These are phyloP conservation scores for Colletotrichum spinosum DNA, from an alignment of 2,329 filamentous ascomycete genomes.

Conservation along the genomic window DNA sequence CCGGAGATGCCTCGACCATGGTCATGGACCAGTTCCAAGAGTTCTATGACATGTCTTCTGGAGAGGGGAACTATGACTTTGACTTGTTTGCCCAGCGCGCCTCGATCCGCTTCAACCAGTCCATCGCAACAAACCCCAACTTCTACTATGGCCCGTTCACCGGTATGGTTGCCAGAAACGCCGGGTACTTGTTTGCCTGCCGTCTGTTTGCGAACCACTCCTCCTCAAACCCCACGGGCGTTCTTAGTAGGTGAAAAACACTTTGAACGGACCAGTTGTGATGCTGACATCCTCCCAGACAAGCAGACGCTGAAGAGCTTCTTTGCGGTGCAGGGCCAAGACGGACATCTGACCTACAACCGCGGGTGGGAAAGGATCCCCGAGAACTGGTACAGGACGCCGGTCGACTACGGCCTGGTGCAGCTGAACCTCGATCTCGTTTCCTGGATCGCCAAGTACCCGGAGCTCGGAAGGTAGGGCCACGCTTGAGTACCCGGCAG, in stretches of 20 bases:
- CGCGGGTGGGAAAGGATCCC: slow-evolving; percentile 64
- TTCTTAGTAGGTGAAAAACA: slow-evolving; percentile 33
- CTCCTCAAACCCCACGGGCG: slow-evolving; percentile 48
- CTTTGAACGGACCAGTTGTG: too few species aligned
- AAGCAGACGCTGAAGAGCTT: slow-evolving; percentile 58
- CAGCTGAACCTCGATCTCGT: slow-evolving; percentile 54
- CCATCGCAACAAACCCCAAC: slow-evolving; percentile 61
- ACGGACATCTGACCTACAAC: slow-evolving; percentile 54
- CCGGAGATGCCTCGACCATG: slow-evolving; percentile 61
- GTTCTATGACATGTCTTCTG: slow-evolving; percentile 44
- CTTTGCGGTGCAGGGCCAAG: slow-evolving; percentile 56
- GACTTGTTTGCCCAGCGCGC: slow-evolving; percentile 56
- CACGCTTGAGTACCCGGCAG: too few species aligned
- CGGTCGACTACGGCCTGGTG: slow-evolving; percentile 59
- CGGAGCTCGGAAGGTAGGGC: slow-evolving; percentile 47
- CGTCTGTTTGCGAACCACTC: slow-evolving; percentile 59
- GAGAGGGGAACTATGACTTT: slow-evolving; percentile 45
- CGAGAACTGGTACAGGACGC: slow-evolving; percentile 60
- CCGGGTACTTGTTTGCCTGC: slow-evolving; percentile 58
- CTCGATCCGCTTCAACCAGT: slow-evolving; percentile 58
- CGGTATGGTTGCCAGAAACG: slow-evolving; percentile 60
- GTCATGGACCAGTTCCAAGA: slow-evolving; percentile 63
- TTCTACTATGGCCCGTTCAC: slow-evolving; percentile 67
- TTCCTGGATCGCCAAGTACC: slow-evolving; percentile 51
- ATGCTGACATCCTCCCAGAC: slow-evolving; percentile 16